phyloP scores from a whole-genome alignment of 495 filamentous ascomycete species.

The Talaromyces trachyspermus region DNA sequence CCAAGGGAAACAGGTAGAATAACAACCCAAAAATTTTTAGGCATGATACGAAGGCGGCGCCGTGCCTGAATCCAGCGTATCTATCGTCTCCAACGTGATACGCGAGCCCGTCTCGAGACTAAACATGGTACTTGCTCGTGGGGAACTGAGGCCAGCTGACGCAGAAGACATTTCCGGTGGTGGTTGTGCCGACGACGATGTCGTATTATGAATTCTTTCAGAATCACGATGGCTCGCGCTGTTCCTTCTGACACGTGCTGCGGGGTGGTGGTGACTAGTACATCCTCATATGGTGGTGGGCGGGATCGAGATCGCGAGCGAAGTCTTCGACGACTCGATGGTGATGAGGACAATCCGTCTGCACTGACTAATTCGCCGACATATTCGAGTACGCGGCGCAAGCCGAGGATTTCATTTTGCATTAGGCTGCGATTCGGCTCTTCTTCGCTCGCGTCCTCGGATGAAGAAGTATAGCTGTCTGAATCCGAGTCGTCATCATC shows the following conservation, averaged over 20 bases:
- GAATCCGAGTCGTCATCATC: slow-evolving; percentile 33
- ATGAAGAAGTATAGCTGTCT: slow-evolving; percentile 28
- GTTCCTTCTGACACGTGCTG: too few species aligned
- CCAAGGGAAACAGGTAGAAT: too few species aligned
- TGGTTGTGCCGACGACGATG: background rate
- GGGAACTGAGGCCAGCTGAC: slow-evolving; percentile 13
- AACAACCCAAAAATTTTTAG: too few species aligned
- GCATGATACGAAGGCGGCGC: slow-evolving; percentile 18
- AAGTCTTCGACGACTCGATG: background rate
- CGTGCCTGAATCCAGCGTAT: slow-evolving; percentile 10
- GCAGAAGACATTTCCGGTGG: background rate
- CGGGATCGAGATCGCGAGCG: slow-evolving; percentile 3
- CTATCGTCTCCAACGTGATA: slow-evolving; percentile 17
- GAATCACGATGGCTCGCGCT: too few species aligned
- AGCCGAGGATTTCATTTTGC: slow-evolving; percentile 16
- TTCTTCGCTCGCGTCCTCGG: slow-evolving; percentile 16
- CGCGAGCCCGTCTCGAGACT: slow-evolving; percentile 17
- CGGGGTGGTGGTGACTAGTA: too few species aligned
- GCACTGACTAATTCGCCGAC: slow-evolving; percentile 17
- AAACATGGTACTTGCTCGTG: slow-evolving; percentile 14
- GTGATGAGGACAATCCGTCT: background rate
- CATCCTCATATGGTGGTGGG: slow-evolving; percentile 1
- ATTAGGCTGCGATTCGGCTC: slow-evolving; percentile 10
- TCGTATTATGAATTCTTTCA: background rate
- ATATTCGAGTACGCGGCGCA: slow-evolving; percentile 18